Evolutionary conservation across 208 protist genomes (phyloP).

Genomic region (Leishmania major): DNA sequence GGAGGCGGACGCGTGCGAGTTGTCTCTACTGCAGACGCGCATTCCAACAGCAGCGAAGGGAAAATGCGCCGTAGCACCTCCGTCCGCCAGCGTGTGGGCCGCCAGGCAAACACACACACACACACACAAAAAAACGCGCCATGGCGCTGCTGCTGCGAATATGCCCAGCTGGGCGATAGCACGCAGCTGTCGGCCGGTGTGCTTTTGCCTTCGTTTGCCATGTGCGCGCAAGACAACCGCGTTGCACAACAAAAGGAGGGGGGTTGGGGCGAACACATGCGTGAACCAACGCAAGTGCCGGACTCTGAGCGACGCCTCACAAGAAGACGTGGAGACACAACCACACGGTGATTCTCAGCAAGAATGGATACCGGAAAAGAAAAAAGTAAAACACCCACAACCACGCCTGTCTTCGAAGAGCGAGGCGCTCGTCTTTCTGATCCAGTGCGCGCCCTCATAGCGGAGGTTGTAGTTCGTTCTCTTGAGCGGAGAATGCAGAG

Average conservation of each 20-base stretch:
- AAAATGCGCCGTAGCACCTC: not conserved
- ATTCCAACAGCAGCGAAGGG: not conserved
- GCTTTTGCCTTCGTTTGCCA: not conserved
- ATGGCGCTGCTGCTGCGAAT: not conserved
- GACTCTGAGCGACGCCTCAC: not conserved
- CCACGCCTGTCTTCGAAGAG: not conserved
- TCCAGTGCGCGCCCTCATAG: not conserved
- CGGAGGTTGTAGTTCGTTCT: not conserved
- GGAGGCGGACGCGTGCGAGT: not conserved
- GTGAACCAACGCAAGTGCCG: not conserved
- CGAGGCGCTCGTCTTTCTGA: not conserved
- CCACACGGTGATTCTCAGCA: not conserved
- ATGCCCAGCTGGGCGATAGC: not conserved
- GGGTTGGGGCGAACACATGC: not conserved
- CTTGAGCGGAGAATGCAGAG: slow-evolving; percentile 24
- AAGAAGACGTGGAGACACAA: not conserved
- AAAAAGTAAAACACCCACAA: not conserved
- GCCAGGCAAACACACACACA: not conserved
- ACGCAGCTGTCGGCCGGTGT: not conserved
- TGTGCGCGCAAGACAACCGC: not conserved
- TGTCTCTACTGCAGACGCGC: not conserved
- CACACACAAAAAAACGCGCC: not conserved
- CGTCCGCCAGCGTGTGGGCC: not conserved
- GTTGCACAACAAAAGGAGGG: not conserved
- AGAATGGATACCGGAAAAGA: not conserved